A percentile compares a stretch with the other conserved stretches of the same genome.
These are phyloP conservation scores for Penicillium simplicissimum DNA, from an alignment of 495 filamentous ascomycete genomes.

Conservation along the genomic window DNA sequence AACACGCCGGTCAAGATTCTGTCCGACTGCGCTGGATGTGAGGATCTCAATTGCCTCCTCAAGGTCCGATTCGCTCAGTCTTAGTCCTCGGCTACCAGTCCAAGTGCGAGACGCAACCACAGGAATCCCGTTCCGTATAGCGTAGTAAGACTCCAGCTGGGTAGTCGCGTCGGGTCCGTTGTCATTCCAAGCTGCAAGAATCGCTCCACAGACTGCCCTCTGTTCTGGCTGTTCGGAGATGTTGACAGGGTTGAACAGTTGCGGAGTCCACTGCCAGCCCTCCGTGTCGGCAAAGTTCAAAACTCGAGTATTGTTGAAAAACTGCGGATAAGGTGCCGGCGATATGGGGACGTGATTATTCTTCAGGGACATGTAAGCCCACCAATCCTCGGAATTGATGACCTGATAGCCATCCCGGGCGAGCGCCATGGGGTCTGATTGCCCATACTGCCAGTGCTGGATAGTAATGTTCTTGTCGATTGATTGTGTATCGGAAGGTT, in stretches of 20 bases:
- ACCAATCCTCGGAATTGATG: conserved; percentile 59
- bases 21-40: conserved; percentile 40
- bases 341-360: conserved; percentile 55
- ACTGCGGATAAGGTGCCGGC: conserved; percentile 55
- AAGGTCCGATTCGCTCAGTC: conserved; percentile 29
- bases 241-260: conserved; percentile 50
- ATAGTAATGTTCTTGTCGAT: conserved; percentile 48
- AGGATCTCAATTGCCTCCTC: conserved; percentile 36
- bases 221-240: conserved; percentile 32
- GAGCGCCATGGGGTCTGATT: conserved; percentile 52
- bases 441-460: conserved; percentile 60
- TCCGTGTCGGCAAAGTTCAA: conserved; percentile 45
- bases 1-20: conserved; percentile 51
- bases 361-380: conserved; percentile 57
- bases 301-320: conserved; percentile 51
- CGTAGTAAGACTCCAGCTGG: conserved; percentile 55
- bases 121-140: conserved; percentile 53
- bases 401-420: conserved; percentile 42
- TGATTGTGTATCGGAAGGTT: conserved; percentile 40
- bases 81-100: conserved; percentile 42
- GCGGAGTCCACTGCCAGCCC: conserved; percentile 53
- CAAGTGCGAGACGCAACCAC: conserved; percentile 48
- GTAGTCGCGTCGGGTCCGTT: conserved; percentile 58
- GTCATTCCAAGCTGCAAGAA: conserved; percentile 58
- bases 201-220: conserved; percentile 47